Conservation (phyloP, 805 yeast genomes). For the Cyberlindnera lachancei region DNA sequence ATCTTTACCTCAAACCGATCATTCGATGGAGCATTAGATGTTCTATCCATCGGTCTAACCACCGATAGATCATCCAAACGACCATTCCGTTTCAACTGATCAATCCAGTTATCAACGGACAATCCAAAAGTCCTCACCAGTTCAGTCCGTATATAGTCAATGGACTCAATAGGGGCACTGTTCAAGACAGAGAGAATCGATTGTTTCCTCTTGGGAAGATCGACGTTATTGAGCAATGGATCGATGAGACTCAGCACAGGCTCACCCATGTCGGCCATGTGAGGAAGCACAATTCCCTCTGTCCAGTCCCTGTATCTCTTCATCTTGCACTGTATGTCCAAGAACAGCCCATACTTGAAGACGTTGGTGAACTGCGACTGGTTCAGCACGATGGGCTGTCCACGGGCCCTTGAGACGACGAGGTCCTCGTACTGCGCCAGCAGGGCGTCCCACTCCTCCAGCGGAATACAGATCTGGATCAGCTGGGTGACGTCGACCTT, state of each 20-base stretch:
- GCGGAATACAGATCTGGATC: conserved; percentile 4
- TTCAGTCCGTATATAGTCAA: neutral
- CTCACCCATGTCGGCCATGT: neutral
- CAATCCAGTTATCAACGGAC: neutral
- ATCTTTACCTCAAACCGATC: neutral
- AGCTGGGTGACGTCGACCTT: conserved; percentile 1
- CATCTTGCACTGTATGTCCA: conserved; percentile 5
- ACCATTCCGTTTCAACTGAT: conserved; percentile 5
- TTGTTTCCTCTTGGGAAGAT: neutral
- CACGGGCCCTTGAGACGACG: neutral
- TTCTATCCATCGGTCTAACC: no score
- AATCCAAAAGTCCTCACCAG: no score
- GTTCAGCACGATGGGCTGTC: no score
- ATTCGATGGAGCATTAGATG: neutral
- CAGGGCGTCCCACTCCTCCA: conserved; percentile 3
- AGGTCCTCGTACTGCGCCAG: no score
- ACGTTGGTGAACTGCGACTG: no score
- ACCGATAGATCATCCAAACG: no score
- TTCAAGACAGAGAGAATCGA: neutral
- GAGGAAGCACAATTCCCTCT: neutral
- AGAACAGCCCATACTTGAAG: conserved; percentile 6
- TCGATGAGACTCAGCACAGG: neutral
- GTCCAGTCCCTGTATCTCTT: conserved; percentile 4
- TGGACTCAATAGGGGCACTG: neutral
- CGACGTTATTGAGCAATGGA: neutral